Base-by-base conservation (phyloP, 176 grass and related monocot genomes). In the Pontederia paniculata region DNA sequence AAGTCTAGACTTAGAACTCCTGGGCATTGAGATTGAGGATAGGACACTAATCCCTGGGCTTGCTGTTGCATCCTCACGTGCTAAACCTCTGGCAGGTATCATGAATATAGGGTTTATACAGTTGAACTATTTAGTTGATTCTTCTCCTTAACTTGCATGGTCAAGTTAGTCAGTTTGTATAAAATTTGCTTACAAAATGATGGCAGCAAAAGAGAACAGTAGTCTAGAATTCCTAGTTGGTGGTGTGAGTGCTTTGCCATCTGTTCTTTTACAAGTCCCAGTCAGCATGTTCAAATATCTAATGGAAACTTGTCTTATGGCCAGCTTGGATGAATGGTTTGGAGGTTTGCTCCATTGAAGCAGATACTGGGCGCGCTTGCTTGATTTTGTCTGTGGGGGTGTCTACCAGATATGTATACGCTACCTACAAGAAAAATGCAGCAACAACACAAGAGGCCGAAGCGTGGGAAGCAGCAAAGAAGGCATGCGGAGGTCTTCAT, bases 321-420 rank as follows among this genome's bases (percentile, higher is more conserved):
- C 49, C 83, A 91, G 93, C 83, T 50, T 98, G 93, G 93, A 98
- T 91, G 93, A 98, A 84, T 58, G 93, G 93, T 8, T 46, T 91
- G 45, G 93, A 98, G 80, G 79, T 98, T 8, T 73, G 73, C 41
- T 66, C 86, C 1, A 22, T 91, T 50, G 93, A 98, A 75, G 71
- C 51, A 44, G 93, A 98, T 81, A 77, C 70, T 0, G 55, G 71
- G 18, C 63, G 72, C 18, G 93, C 50, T 48, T 84, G 57, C 79
- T 69, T 98, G 31, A 66, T 91, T 60, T 59, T 91, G 25, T 84
- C 87, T 9, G 86, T 82, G 10, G 93, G 93, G 9, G 80, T 91
- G 14, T 84, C 86, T 17, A 91, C 74, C 9, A 81, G 87, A 76
- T 98, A 98, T 56, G 28, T 84, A 60, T 98, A 98, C 16, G 76